Base-by-base conservation (phyloP, 1,284 basidiomycete species). In the Singerocomus inundabilis region DNA sequence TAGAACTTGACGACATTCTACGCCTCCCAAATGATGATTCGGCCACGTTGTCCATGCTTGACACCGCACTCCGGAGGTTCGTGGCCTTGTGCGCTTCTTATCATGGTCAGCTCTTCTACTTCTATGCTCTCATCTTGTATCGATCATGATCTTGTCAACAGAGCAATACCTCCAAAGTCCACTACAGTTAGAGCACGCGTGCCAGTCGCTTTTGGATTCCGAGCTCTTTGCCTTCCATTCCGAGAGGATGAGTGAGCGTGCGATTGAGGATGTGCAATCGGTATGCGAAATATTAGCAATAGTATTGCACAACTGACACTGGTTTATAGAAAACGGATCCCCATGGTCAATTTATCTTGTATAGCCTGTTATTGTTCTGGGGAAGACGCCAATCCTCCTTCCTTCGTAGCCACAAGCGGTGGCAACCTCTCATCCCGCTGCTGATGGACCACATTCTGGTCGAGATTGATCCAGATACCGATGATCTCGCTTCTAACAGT, bases 221-320 rank as follows among this genome's bases (percentile, higher is more conserved):
- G 92, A 94, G 59, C 76, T 97, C 38, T 95, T 96, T 59, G 69
- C 79, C 5, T 93, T 88, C 62, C 91, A 96, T 64, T 91, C 89
- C 3, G 91, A 93, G 62, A 76, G 93, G 31, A 94, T 95, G 90
- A 84, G 86, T 48, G 88, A 90, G 57, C 77, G 85, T 32, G 72
- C 93, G 39, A 75, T 87, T 38, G 76, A 82, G 28, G 85, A 92
- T 54, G 81, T 82, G 7, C 78, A 82, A 62, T 75, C 78, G 64
- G 88, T 89, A 61, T 59, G 86, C 67, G 9, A 16, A 43, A 32
- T 25, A 3, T 32, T 32, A 6, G 4, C 16, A 15, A 21, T 30
- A 18, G 7, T 9, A 13, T 21, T 24, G 6, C 45, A 30, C 30
- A 25, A 18, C 46, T 64, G 0, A 45, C 40, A 43, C 35, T 29